Evolutionary conservation across 345 rosid genomes (phyloP).

Genomic region (Eucalyptus sp.): DNA sequence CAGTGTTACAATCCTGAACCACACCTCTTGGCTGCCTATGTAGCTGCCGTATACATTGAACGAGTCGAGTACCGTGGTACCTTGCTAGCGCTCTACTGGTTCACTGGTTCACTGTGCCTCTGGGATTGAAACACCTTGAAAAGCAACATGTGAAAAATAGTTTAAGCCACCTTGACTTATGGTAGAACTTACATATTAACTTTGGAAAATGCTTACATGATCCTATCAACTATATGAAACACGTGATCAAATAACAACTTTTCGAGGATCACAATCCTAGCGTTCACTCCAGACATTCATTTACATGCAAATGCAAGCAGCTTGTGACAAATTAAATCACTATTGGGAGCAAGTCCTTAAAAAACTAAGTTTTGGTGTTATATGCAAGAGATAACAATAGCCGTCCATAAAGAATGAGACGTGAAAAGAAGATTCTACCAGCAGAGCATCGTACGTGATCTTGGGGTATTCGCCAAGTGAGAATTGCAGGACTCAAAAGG

Average conservation of each 20-base stretch:
- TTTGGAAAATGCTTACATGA: neutral
- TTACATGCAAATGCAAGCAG: neutral
- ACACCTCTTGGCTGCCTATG: neutral
- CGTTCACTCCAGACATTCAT: neutral
- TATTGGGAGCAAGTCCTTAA: neutral
- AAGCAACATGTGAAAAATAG: neutral
- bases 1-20: neutral
- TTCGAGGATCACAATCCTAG: neutral
- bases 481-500: neutral
- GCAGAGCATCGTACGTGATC: neutral
- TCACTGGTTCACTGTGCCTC: neutral
- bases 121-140: neutral
- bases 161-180: neutral
- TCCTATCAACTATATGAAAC: neutral
- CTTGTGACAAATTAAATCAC: neutral
- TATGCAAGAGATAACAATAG: neutral
- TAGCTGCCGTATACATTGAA: neutral
- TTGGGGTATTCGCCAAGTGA: neutral
- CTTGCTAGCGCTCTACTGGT: neutral
- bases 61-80: neutral
- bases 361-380: neutral
- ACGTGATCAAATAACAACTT: neutral
- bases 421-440: neutral
- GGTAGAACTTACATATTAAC: neutral
- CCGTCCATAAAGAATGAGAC: neutral